Conservation (phyloP, 1,284 basidiomycete species). For the Papiliotrema laurentii region DNA sequence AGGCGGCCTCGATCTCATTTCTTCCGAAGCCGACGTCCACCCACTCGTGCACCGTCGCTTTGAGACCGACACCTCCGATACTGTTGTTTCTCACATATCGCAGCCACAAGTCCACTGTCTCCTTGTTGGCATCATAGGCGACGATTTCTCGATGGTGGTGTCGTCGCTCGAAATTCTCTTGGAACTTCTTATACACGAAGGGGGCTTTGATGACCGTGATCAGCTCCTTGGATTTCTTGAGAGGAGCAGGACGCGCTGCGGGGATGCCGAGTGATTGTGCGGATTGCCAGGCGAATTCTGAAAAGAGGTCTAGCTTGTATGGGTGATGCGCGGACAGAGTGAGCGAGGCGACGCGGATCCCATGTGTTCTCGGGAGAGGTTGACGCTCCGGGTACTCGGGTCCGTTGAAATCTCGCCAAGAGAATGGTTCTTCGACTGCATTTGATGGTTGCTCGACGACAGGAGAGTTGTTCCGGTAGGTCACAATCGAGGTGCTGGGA, state of each 20-base stretch:
- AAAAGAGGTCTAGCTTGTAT: conserved; percentile 67
- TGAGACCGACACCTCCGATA: conserved; percentile 80
- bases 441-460: not conserved
- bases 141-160: conserved; percentile 83
- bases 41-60: conserved; percentile 72
- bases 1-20: conserved; percentile 51
- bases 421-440: not conserved
- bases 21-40: conserved; percentile 63
- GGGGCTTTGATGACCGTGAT: conserved; percentile 85
- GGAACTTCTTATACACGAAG: conserved; percentile 89
- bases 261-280: conserved; percentile 82
- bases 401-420: not conserved
- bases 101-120: conserved; percentile 76
- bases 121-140: conserved; percentile 79
- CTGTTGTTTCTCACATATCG: conserved; percentile 73
- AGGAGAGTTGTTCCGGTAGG: not conserved
- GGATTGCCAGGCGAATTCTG: conserved; percentile 78
- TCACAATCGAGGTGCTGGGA: not conserved
- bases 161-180: conserved; percentile 89
- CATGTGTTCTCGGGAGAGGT: conserved; percentile 54
- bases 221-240: conserved; percentile 73
- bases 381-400: conserved; percentile 14
- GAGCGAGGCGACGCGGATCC: conserved; percentile 74
- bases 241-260: conserved; percentile 60
- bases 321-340: conserved; percentile 76